Evolutionary conservation across 192 early-diverging fungal species (phyloP).

Genomic region (Umbelopsis sp.): DNA sequence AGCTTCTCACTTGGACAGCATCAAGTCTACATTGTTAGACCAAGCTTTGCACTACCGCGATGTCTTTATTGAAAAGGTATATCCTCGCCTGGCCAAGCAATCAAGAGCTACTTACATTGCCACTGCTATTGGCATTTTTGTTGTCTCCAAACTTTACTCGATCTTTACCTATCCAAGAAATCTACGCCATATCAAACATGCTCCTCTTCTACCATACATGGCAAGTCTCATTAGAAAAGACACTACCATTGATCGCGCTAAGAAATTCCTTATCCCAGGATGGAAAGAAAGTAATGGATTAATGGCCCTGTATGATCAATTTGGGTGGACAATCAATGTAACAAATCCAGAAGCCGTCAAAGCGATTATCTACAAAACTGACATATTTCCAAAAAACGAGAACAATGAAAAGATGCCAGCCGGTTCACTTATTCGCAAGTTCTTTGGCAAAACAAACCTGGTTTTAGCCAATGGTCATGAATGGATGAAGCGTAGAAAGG

Average conservation of each 20-base stretch:
- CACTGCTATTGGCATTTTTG: background rate
- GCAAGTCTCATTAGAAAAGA: background rate
- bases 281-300: background rate
- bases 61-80: too few species aligned
- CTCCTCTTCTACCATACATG: background rate
- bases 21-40: too few species aligned
- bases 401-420: background rate
- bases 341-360: background rate
- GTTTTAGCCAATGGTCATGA: conserved; percentile 17
- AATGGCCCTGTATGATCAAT: background rate
- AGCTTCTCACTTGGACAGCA: too few species aligned
- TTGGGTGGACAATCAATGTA: background rate
- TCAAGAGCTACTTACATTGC: background rate
- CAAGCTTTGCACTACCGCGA: too few species aligned
- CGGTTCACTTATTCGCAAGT: background rate
- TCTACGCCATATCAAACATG: background rate
- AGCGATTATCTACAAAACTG: conserved; percentile 5
- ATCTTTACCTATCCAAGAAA: background rate
- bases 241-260: background rate
- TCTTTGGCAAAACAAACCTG: conserved; percentile 25
- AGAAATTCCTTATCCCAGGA: background rate
- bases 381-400: background rate
- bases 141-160: background rate
- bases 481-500: conserved; percentile 15
- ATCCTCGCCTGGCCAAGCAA: too few species aligned